A percentile compares a stretch with the other conserved stretches of the same genome.
phyloP scores from a whole-genome alignment of 2,329 filamentous ascomycete species.

The Aspergillus melleus region DNA sequence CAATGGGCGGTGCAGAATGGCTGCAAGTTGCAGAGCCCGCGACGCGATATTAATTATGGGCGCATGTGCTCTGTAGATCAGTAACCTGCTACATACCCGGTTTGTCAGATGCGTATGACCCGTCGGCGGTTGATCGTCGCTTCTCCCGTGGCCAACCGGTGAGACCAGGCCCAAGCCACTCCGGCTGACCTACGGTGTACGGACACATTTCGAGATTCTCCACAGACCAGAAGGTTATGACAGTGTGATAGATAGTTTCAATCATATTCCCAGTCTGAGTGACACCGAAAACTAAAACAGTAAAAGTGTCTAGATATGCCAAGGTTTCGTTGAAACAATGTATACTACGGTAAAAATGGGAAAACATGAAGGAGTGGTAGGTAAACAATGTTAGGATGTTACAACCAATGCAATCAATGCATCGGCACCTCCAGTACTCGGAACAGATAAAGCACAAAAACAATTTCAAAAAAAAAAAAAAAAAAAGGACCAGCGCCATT shows the following conservation, averaged over 20 bases:
- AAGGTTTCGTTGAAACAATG: neutral
- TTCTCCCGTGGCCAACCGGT: neutral
- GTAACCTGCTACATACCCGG: neutral
- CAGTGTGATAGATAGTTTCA: neutral
- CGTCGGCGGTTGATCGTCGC: neutral
- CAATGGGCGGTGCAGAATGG: neutral
- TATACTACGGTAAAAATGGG: neutral
- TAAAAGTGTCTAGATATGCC: neutral
- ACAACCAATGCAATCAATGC: conserved; percentile 18
- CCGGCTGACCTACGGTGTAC: neutral
- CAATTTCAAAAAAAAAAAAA: neutral
- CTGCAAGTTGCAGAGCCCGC: neutral
- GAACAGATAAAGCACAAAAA: conserved; percentile 17
- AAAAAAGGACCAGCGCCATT: conserved; percentile 29
- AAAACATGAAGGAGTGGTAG: neutral
- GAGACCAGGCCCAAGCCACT: neutral
- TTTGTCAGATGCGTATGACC: neutral
- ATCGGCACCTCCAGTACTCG: conserved; percentile 14
- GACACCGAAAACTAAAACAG: neutral
- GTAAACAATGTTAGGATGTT: neutral
- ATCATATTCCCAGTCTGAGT: neutral
- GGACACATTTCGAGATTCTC: neutral
- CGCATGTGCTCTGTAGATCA: neutral
- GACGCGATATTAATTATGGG: neutral
- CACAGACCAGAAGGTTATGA: too few relatives aligned